phyloP scores from a whole-genome alignment of 164 flowering plant species.

The Magnolia sinica region DNA sequence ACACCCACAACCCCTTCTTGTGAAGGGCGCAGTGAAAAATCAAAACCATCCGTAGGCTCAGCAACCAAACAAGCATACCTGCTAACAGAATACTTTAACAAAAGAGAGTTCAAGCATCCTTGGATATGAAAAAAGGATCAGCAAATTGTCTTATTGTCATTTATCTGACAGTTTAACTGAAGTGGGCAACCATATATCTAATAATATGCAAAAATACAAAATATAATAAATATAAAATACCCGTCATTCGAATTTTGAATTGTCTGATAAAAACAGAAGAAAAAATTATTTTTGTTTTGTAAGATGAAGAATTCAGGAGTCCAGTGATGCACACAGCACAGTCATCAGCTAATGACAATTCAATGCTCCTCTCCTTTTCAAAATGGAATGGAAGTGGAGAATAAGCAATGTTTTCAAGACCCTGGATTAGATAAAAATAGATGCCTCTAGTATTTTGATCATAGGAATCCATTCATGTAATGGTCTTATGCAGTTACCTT shows the following conservation, averaged over 20 bases:
- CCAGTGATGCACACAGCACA: not conserved
- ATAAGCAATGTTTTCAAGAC: not conserved
- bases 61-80: conserved; percentile 94
- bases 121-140: not conserved
- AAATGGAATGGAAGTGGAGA: not conserved
- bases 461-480: not conserved
- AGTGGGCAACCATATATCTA: too few species aligned
- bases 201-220: too few species aligned
- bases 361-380: not conserved
- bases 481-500: too few species aligned
- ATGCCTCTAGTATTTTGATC: not conserved
- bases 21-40: conserved; percentile 1
- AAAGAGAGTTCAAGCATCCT: not conserved
- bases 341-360: not conserved
- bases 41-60: conserved; percentile 28
- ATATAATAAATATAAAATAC: too few species aligned
- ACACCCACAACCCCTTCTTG: conserved; percentile 53
- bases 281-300: not conserved
- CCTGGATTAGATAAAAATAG: not conserved
- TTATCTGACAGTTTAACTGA: too few species aligned
- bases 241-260: too few species aligned
- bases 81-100: conserved; percentile 7
- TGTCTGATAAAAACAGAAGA: too few species aligned
- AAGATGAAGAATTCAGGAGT: not conserved
- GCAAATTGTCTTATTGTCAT: too few species aligned